Evolutionary conservation across 352 stramenopile species (phyloP).

Genomic region (Thalassiosira ordinaria): DNA sequence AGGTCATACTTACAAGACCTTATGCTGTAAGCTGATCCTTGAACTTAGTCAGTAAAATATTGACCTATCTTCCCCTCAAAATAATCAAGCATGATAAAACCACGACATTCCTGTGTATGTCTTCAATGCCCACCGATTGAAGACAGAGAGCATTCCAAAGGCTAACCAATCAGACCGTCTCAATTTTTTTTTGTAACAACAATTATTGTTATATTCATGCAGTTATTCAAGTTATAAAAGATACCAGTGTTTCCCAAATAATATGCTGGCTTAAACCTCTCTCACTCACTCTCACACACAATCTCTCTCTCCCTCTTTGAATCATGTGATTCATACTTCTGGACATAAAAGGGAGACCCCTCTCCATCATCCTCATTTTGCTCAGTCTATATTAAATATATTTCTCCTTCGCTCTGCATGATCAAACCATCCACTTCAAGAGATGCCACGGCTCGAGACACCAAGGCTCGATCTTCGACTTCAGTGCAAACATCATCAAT

Average conservation of each 20-base stretch:
- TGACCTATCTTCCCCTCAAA: too few relatives aligned
- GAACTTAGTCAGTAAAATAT: too few relatives aligned
- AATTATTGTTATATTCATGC: constrained; percentile 2
- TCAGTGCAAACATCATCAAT: constrained; percentile 59
- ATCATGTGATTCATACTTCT: constrained; percentile 1
- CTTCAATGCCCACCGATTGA: too few relatives aligned
- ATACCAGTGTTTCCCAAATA: background rate
- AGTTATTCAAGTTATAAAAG: background rate
- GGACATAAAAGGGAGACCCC: background rate
- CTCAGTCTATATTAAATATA: constrained; percentile 55
- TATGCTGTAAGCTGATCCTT: too few relatives aligned
- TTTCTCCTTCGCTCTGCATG: constrained; percentile 52
- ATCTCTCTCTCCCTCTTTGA: background rate
- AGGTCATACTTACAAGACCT: too few relatives aligned
- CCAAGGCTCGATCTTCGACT: constrained; percentile 57
- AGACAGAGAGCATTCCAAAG: too few relatives aligned
- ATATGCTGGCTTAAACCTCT: background rate
- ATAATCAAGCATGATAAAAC: too few relatives aligned
- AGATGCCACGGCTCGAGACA: constrained; percentile 47
- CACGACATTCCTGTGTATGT: too few relatives aligned
- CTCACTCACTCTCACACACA: too few relatives aligned
- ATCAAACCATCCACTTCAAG: constrained; percentile 62
- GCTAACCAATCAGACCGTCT: too few relatives aligned
- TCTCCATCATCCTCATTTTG: background rate
- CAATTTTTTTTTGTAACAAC: too few relatives aligned